Base-by-base conservation (phyloP, 306 rosid genomes). In the Pyrus pyrifolia region DNA sequence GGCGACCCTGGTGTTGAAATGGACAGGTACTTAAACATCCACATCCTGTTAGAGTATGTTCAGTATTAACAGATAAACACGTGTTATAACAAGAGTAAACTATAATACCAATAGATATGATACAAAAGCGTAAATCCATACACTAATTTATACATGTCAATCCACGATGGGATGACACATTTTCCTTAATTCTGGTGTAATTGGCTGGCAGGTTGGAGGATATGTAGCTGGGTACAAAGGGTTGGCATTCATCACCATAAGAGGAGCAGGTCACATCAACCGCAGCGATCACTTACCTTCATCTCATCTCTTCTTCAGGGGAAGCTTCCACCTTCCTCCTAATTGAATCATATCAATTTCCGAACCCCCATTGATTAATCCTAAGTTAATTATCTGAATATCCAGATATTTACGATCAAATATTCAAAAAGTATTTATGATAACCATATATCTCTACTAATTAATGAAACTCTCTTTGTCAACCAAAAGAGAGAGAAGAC, bases 191-290 rank as follows among this genome's bases (percentile, higher is more conserved):
- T 49, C 15, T 13, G 38, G 18, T 23, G 19, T 6, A 49, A 49
- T 49, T 13, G 66, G 66, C 31, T 61, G 19, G 66, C 79, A 90
- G 92, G 85, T 90, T 71, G 95, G 95, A 88, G 95, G 90, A 52
- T 87, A 86, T 61, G 83, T 84, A 13, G 71, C 81, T 62, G 88
- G 83, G 78, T 90, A 90, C 84, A 76, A 81, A 67, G 95, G 89
- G 59, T 69, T 87, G 68, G 70, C 87, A 57, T 75, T 90, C 30
- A 5, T 82, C 21, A 90, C 86, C 2, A 76, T 90, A 42, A 86
- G 90, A 71, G 95, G 85, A 73, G 90, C 95, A 13, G 95, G 94
- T 18, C 92, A 90, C 74, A 79, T 77, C 90, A 86, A 81, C 89
- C 95, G 51, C 52, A 83, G 33, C 67, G 88, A 60, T 86, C 95